Percentiles rank a stretch among this genome's conserved stretches.
Evolutionary conservation across 2,329 filamentous ascomycete genomes (phyloP).

Genomic region (Colletotrichum zoysiae): DNA sequence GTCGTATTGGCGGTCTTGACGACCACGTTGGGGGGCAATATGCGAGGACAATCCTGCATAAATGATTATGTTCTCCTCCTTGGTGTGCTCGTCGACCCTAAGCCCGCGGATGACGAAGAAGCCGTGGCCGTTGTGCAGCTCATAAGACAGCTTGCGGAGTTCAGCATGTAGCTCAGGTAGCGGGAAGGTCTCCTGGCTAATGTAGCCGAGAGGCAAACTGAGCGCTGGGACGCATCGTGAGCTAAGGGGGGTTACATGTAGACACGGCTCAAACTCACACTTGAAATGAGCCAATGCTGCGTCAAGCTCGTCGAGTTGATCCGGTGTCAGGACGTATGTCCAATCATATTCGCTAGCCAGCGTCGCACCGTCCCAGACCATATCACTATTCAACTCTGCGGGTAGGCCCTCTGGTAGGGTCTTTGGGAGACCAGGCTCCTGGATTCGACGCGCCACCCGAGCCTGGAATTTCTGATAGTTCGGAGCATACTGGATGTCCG

Average conservation of each 20-base stretch:
- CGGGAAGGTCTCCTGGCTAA: constrained; percentile 66
- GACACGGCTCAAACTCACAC: constrained; percentile 5
- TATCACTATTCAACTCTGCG: constrained; percentile 57
- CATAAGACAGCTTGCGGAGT: constrained; percentile 64
- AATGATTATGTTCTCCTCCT: constrained; percentile 69
- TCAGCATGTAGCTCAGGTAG: constrained; percentile 63
- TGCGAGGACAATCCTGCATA: constrained; percentile 72
- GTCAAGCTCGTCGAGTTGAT: constrained; percentile 63
- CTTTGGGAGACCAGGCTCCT: constrained; percentile 54
- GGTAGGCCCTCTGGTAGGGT: constrained; percentile 65
- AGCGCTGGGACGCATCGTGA: constrained; percentile 14
- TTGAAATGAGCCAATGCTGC: constrained; percentile 36
- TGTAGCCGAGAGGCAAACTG: constrained; percentile 53
- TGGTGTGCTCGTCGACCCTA: constrained; percentile 62
- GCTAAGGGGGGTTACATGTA: neutral
- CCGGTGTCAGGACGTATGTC: constrained; percentile 61
- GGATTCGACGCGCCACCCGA: constrained; percentile 58
- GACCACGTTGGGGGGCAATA: constrained; percentile 65
- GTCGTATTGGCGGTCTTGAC: constrained; percentile 62
- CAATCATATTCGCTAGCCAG: constrained; percentile 64
- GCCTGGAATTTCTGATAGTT: constrained; percentile 66
- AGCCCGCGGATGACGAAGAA: constrained; percentile 73
- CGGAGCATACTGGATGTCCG: constrained; percentile 70
- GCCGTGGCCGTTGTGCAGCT: constrained; percentile 69
- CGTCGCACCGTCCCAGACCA: constrained; percentile 69